phyloP scores from a whole-genome alignment of 768 basidiomycete genomes.

The Suillus alpinus region DNA sequence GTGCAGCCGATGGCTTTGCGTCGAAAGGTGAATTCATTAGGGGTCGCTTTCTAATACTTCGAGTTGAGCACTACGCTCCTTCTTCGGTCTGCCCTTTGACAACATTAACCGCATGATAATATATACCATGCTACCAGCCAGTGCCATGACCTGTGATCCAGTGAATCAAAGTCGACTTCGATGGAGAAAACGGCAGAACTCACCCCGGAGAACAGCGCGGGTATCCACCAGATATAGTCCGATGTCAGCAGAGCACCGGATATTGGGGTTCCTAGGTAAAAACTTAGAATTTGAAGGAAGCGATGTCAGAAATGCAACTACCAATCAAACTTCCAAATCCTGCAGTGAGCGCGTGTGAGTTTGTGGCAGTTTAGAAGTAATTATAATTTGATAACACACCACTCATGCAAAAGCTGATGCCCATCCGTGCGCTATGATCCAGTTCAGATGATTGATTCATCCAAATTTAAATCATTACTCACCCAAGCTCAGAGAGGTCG shows the following conservation, averaged over 20 bases:
- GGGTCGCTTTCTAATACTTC: not conserved
- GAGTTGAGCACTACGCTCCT: not conserved
- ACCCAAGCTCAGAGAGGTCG: slow-evolving; percentile 52
- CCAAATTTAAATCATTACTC: slow-evolving; percentile 3
- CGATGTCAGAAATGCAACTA: slow-evolving; percentile 12
- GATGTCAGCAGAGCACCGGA: slow-evolving; percentile 55
- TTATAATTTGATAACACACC: slow-evolving; percentile 5
- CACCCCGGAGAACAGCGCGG: slow-evolving; percentile 49
- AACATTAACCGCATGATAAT: not conserved
- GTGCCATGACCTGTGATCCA: not conserved
- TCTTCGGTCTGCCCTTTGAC: not conserved
- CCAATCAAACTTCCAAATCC: slow-evolving; percentile 19
- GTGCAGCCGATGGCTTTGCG: not conserved
- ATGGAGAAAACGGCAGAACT: not conserved
- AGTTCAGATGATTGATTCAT: not conserved
- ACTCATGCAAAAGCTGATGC: slow-evolving; percentile 10
- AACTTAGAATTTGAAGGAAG: not conserved
- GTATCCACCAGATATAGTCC: slow-evolving; percentile 54
- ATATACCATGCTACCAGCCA: not conserved
- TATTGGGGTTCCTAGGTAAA: slow-evolving; percentile 46
- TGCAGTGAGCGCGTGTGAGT: not conserved
- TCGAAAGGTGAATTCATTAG: not conserved
- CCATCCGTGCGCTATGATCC: slow-evolving; percentile 24
- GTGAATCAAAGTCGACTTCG: not conserved
- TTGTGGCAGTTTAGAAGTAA: not conserved